Percentiles rank a stretch among this genome's conserved stretches.
phyloP scores from a whole-genome alignment of 306 rosid genomes.

The Fragaria vesca region DNA sequence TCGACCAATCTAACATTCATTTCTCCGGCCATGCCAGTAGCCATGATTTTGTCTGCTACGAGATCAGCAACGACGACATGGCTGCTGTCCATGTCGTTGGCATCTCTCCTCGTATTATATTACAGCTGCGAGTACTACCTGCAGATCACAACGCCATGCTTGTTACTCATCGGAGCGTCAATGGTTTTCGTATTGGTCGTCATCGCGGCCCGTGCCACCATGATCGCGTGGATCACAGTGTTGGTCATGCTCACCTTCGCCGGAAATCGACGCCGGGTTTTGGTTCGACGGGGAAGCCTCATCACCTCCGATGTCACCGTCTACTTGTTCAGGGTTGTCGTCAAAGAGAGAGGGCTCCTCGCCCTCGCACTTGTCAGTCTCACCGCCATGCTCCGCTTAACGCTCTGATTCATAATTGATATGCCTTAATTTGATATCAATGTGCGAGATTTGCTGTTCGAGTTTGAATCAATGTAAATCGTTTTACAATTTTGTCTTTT shows the following conservation, averaged over 20 bases:
- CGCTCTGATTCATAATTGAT: not conserved
- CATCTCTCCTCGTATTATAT: not conserved
- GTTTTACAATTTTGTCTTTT: too few relatives aligned
- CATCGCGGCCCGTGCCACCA: conserved; percentile 5
- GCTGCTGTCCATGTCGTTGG: not conserved
- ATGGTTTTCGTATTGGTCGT: not conserved
- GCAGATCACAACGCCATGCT: not conserved
- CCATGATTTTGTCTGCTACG: not conserved
- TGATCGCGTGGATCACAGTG: conserved; percentile 16
- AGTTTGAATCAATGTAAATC: too few relatives aligned
- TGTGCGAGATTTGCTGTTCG: too few relatives aligned
- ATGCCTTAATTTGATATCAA: too few relatives aligned
- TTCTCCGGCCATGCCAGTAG: not conserved
- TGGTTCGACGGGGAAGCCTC: conserved; percentile 6
- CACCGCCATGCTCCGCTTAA: not conserved
- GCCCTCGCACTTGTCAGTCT: not conserved
- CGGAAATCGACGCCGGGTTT: conserved; percentile 7
- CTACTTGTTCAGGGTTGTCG: conserved; percentile 3
- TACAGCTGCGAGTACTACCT: not conserved
- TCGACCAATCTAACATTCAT: not conserved
- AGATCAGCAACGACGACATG: not conserved
- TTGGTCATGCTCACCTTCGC: conserved; percentile 10
- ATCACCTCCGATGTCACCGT: not conserved
- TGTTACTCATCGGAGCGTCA: not conserved
- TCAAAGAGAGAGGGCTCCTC: conserved; percentile 8